Evolutionary conservation across 495 filamentous ascomycete genomes (phyloP), one percentile per base, ranked within the genome.

Genomic region (Pyrenula aspistea): DNA sequence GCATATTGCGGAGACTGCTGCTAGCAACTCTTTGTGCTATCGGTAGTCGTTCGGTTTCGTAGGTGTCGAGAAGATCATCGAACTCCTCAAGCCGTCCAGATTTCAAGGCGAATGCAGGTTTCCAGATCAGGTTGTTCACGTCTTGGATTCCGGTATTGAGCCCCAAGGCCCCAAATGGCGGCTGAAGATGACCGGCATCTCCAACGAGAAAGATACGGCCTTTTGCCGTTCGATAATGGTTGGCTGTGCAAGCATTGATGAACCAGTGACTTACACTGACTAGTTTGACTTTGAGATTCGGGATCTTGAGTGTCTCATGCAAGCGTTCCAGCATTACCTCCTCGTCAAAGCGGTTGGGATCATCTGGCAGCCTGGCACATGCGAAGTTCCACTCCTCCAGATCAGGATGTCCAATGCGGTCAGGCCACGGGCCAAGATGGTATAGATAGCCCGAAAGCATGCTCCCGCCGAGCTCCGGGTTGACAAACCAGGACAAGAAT

Each of bases 101-200:
- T 11, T 60, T 53, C 0, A 79, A 56, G 2, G 68, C 70, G 8
- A 64, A 54, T 1, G 63, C 68, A 21, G 80, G 63, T 56, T 79
- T 79, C 78, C 78, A 81, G 10, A 67, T 71, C 0, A 80, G 67
- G 56, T 78, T 77, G 42, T 77, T 60, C 0, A 73, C 65, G 52
- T 80, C 78, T 20, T 75, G 68, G 21, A 78, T 70, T 0, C 78
- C 76, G 0, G 72, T 72, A 59, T 81, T 81, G 63, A 79, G 67
- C 8, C 78, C 78, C 36, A 75, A 72, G 1, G 71, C 78, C 0
- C 75, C 76, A 3, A 65, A 71, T 0, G 76, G 77, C 22, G 69
- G 71, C 57, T 77, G 72, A 24, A 71, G 73, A 59, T 81, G 77
- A 0, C 74, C 75, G 2, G 77, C 71, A 60, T 82, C 78, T 21